Percentiles rank a stretch among this genome's conserved stretches.
phyloP scores from a whole-genome alignment of 2,329 filamentous ascomycete genomes.

The Arthrocladium fulminans region DNA sequence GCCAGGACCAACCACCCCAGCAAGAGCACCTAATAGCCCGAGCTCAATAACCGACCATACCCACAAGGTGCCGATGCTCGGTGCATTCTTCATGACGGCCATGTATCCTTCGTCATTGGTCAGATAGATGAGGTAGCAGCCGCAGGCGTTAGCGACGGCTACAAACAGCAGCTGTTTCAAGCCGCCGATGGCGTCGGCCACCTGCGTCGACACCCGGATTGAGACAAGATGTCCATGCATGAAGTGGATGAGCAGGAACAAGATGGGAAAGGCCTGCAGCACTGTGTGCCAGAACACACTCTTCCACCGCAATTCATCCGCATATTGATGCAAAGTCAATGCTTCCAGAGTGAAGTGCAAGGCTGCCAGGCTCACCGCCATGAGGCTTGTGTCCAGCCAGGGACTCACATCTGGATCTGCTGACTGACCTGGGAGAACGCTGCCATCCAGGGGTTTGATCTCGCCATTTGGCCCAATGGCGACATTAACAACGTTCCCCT shows the following conservation, averaged over 20 bases:
- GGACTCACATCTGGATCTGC: slow-evolving; percentile 22
- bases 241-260: slow-evolving; percentile 37
- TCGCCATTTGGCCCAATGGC: slow-evolving; percentile 18
- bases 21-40: slow-evolving; percentile 56
- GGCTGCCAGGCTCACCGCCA: slow-evolving; percentile 34
- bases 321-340: slow-evolving; percentile 40
- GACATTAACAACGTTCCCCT: slow-evolving; percentile 20
- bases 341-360: slow-evolving; percentile 39
- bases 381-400: slow-evolving; percentile 36
- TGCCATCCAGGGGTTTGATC: slow-evolving; percentile 9
- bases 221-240: slow-evolving; percentile 36
- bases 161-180: slow-evolving; percentile 51
- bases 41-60: slow-evolving; percentile 89
- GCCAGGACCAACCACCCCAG: slow-evolving; percentile 44
- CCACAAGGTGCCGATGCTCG: slow-evolving; percentile 84
- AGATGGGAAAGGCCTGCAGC: slow-evolving; percentile 33
- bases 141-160: slow-evolving; percentile 49
- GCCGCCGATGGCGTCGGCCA: slow-evolving; percentile 6
- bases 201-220: not conserved
- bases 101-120: slow-evolving; percentile 75
- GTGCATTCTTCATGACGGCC: slow-evolving; percentile 82
- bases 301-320: slow-evolving; percentile 25
- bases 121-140: slow-evolving; percentile 72
- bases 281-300: slow-evolving; percentile 27
- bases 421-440: not conserved